Evolutionary conservation across 768 basidiomycete species (phyloP), one percentile per base, ranked within the genome.

Genomic region (Mycena rosella): DNA sequence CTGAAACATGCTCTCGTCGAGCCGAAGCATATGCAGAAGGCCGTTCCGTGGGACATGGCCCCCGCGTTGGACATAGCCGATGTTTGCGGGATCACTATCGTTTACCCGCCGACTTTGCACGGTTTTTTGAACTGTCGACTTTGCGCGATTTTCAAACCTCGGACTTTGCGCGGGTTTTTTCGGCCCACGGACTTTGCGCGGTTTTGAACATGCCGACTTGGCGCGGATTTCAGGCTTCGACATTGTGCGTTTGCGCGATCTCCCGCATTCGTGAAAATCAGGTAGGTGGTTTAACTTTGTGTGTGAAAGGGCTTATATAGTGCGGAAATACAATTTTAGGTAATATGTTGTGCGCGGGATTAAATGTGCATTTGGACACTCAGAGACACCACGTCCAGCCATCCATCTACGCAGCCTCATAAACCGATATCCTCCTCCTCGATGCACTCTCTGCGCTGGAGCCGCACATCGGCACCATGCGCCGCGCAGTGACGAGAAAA

Each of bases 391-490:
- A n/a, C n/a, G 6, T n/a, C 14, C 76, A 98, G 96, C 88, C 92
- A 56, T 88, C 95, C 30, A 94, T 98, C 81, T 98, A 98, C 82
- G 86, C 93, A 2, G 73, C 77, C 7, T 83, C 87, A 1, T 84
- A 85, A 14, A 80, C 86, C 8, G 89, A 92, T 15, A 79, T 95
- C 42, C 72, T 93, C 26, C 87, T 98, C 9, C 85, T 94, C 56
- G 91, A 94, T 70, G 85, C 84, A 6, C 91, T 90, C 3, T 91
- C 93, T 1, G 86, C 87, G n/a, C 86, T 98, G 30, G 92, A 96
- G 78, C 81, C 84, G 34, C 88, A 91, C 65, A 95, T 99, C 63
- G 91, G 93, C 18, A 82, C 84, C n/a, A 89, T 85, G 5, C 86
- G 97, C 63, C 83, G 87, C 66, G 81, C 87, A 29, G 84, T 87